Conservation (phyloP, 1,284 basidiomycete species). For the Golubevia sp. region DNA sequence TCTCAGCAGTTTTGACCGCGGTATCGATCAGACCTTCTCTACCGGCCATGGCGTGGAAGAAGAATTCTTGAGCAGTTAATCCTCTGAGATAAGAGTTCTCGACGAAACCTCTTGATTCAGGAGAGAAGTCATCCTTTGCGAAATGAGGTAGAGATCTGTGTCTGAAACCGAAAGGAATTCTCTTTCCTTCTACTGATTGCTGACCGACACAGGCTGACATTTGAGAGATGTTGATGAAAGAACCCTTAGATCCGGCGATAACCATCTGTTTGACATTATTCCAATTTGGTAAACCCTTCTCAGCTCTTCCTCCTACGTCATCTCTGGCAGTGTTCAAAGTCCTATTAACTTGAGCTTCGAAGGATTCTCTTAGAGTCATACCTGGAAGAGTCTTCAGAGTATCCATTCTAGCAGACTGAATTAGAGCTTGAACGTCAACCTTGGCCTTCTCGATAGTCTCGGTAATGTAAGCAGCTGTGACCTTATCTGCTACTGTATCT, state of each 20-base stretch:
- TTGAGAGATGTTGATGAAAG: slow-evolving; percentile 95
- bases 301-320: slow-evolving; percentile 89
- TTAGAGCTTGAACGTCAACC: slow-evolving; percentile 55
- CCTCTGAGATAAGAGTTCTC: slow-evolving; percentile 99
- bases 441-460: slow-evolving; percentile 82
- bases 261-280: slow-evolving; percentile 99
- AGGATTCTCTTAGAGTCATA: slow-evolving; percentile 99
- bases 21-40: slow-evolving; percentile 99
- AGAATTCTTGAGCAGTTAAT: slow-evolving; percentile 96
- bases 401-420: slow-evolving; percentile 52
- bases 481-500: slow-evolving; percentile 91
- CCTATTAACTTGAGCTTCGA: slow-evolving; percentile 88
- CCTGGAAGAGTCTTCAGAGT: slow-evolving; percentile 68
- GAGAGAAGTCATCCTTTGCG: slow-evolving; percentile 98
- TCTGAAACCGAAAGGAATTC: slow-evolving; percentile 97
- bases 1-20: slow-evolving; percentile 99
- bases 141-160: slow-evolving; percentile 96
- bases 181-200: slow-evolving; percentile 95
- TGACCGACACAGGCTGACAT: slow-evolving; percentile 99
- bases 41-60: slow-evolving; percentile 99
- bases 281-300: slow-evolving; percentile 94
- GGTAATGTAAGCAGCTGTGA: slow-evolving; percentile 82
- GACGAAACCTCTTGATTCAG: slow-evolving; percentile 97
- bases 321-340: slow-evolving; percentile 96
- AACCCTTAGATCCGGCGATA: slow-evolving; percentile 94